Evolutionary conservation across 306 rosid genomes (phyloP).

Genomic region (Glycine tomentella): DNA sequence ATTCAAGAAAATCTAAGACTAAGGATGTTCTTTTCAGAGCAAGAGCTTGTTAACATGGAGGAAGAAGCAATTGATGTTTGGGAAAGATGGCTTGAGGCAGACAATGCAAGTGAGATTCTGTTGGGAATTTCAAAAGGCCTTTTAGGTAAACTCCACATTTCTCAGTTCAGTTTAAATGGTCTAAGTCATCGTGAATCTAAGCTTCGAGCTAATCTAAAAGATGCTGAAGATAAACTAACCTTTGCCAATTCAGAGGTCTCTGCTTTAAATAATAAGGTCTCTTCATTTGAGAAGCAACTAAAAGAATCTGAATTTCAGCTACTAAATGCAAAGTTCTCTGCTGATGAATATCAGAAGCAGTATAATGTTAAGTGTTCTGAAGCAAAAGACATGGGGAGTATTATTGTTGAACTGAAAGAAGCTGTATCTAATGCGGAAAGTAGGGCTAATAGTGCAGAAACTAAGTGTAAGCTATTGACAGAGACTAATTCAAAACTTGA

Average conservation of each 20-base stretch:
- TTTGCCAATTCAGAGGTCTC: slow-evolving; percentile 52
- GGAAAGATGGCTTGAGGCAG: slow-evolving; percentile 72
- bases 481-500: slow-evolving; percentile 54
- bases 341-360: slow-evolving; percentile 51
- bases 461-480: slow-evolving; percentile 47
- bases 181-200: slow-evolving; percentile 61
- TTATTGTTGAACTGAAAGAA: slow-evolving; percentile 50
- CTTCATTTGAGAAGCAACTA: slow-evolving; percentile 60
- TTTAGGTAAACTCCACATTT: slow-evolving; percentile 66
- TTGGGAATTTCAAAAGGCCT: slow-evolving; percentile 76
- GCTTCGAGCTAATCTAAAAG: slow-evolving; percentile 62
- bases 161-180: slow-evolving; percentile 68
- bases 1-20: slow-evolving; percentile 59
- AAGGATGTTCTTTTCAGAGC: slow-evolving; percentile 56
- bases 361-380: slow-evolving; percentile 44
- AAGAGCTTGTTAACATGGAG: slow-evolving; percentile 59
- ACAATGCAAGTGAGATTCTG: slow-evolving; percentile 62
- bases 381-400: slow-evolving; percentile 50
- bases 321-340: slow-evolving; percentile 45
- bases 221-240: slow-evolving; percentile 59
- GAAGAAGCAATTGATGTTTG: slow-evolving; percentile 68
- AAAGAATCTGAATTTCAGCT: slow-evolving; percentile 56
- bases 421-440: slow-evolving; percentile 52
- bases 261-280: slow-evolving; percentile 55
- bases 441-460: slow-evolving; percentile 58